Base-by-base conservation (phyloP, 805 yeast genomes). In the Komagataella phaffii region DNA sequence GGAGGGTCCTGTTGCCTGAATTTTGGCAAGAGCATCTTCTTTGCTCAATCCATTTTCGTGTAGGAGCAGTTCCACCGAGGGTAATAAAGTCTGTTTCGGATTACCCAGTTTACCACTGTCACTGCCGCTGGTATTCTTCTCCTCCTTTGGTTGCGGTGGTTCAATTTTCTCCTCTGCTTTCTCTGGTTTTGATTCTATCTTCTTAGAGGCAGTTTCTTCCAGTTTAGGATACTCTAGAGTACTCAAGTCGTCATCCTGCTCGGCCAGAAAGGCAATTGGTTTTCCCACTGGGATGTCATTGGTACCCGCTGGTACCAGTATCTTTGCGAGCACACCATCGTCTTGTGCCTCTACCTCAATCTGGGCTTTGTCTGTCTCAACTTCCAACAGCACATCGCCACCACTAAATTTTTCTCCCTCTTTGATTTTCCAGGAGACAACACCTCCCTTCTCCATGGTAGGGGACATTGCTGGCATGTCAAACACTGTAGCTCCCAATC, bases 391-490 rank as follows among this genome's bases (percentile, higher is more conserved):
- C 3, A 82, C 85, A 58, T 93, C 98, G 19, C 99, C 99, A 6
- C 95, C 77, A 36, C 71, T 62, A 67, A 85, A 91, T 3, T 73
- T 52, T 3, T 87, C 93, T 24, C 88, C 88, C 49, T 76, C 83
- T 65, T 89, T 82, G 61, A 82, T 74, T 64, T 88, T 86, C 99
- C 99, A 91, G 51, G 80, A 75, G 10, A 88, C 87, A 56, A 91
- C 77, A 5, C 96, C 96, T 45, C 99, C 99, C 63, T 83, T 87
- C 30, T 89, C 88, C 99, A 91, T 91, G 6, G 99, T 91, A 46
- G 99, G 99, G 4, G 97, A 90, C 96, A 91, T 88, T 23, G 99
- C 97, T 3, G 99, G 99, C 98, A 91, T 91, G 51, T 74, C 81
- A 70, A 88, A 88, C 10, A 30, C 40, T 30, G 40, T 30, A 30